Evolutionary conservation across 495 filamentous ascomycete species (phyloP), one percentile per base, ranked within the genome.

Genomic region (Penicillium macrosclerotiorum): DNA sequence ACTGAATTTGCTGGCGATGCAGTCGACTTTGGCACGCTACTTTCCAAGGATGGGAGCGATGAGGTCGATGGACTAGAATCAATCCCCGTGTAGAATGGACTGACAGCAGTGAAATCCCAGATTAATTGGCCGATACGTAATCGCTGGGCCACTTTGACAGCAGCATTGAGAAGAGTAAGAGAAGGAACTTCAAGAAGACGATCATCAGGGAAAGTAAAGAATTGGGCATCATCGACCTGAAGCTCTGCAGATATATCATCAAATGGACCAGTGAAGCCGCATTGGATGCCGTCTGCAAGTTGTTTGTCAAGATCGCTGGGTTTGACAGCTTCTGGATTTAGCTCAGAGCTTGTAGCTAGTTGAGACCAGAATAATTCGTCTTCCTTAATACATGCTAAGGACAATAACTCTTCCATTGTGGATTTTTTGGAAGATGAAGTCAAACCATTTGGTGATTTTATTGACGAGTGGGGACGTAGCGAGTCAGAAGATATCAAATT

Each of bases 1-100:
- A 45, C 63, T 49, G 29, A 73, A 27, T 0, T 59, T 60, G 34
- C 61, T 55, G 55, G 68, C 53, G 41, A 71, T 48, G 36, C 68
- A 52, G 18, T 43, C 49, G 37, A 65, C 55, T 54, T 65, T 58
- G 38, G 69, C 7, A 30, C n/a, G 5, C 23, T 17, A 8, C 27
- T 23, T 11, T 49, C 32, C n/a, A 50, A 13, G 17, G 39, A 38
- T 45, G 43, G 60, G 47, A 27, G 67, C 62, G 41, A 64, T 62
- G 22, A 65, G 61, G 52, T 60, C 63, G 37, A 70, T 47, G 51
- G 63, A 65, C 31, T 69, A 19, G 17, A 36, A 23, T 17, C 8
- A 11, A 22, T 13, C 25, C 13, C 14, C 24, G 19, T 34, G 27
- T 49, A 57, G 47, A 65, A 65, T 5, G 59, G 62, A 18, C 59